Evolutionary conservation across 2,329 filamentous ascomycete genomes (phyloP), one percentile per base, ranked within the genome.

Genomic region (Tolypocladium amazonense): DNA sequence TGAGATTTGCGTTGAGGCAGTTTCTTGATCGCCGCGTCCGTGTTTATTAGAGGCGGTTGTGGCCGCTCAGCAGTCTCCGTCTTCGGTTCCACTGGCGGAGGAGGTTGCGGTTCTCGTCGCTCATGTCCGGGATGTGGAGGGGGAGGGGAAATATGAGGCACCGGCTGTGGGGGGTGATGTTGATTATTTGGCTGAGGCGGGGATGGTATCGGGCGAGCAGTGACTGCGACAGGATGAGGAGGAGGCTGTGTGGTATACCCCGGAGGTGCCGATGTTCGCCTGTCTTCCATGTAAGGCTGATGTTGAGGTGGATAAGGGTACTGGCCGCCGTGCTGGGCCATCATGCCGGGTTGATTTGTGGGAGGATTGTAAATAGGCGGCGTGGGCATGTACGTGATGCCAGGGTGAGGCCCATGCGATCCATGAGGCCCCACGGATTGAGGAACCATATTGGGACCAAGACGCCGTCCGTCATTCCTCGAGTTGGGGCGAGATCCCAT

Each of bases 301-400:
- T 64, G 65, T 23, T 62, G 64, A 14, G 67, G 69, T 20, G 68
- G 69, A 56, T 75, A 77, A 4, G 72, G 64, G 56, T 72, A 77
- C 56, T 73, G 75, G 15, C 72, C 68, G n/a, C 72, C 73, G 62
- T 67, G 73, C 61, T 79, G 77, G 35, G 73, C 67, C 61, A 69
- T 61, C 62, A 73, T 70, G 61, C 68, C 69, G 41, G 69, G 69
- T 54, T 72, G 76, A 67, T 78, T 75, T 50, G 72, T 73, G 39
- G 76, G 68, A 60, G 76, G 85, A 67, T 91, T 90, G 74, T 96
- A 96, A 66, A 96, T 90, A 39, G 89, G 85, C 45, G 89, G 89
- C 63, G 94, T 92, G 3, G 89, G 86, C 79, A 95, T 90, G 70
- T 92, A 97, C 4, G 88, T 83, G 72, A 89, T 96, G 59, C 84